These are phyloP conservation scores for Spizellomyces punctatus DNA, from an alignment of 192 early-diverging fungal species.

Conservation along the genomic window DNA sequence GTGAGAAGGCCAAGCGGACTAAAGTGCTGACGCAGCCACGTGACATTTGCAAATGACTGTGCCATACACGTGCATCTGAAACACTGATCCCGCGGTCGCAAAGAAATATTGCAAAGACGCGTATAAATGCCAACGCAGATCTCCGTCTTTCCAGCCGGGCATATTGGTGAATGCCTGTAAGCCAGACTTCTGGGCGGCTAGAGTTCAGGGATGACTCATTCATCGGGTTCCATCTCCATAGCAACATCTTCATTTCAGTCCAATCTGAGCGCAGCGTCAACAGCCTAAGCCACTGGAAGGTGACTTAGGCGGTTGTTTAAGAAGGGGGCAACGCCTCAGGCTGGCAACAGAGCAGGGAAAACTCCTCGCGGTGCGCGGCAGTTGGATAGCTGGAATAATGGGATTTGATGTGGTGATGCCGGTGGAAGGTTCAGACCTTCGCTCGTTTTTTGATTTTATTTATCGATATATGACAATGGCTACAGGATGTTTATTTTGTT, in stretches of 20 bases:
- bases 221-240: not conserved
- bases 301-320: conserved; percentile 18
- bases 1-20: no score
- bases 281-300: conserved; percentile 15
- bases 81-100: not conserved
- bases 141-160: not conserved
- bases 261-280: conserved; percentile 13
- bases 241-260: not conserved
- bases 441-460: no score
- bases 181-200: conserved; percentile 16
- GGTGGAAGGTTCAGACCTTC: no score
- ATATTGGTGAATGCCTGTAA: conserved; percentile 15
- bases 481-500: no score
- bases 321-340: conserved; percentile 18
- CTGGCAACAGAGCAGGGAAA: conserved; percentile 31
- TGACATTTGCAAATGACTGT: no score
- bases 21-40: no score
- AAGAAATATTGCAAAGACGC: not conserved
- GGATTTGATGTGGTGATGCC: no score
- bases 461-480: no score
- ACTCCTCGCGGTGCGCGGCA: conserved; percentile 5
- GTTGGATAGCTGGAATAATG: no score
- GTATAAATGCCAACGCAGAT: not conserved
- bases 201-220: not conserved
- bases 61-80: no score